Conservation (phyloP, 331 rosid species). For the Saraca asoca region DNA sequence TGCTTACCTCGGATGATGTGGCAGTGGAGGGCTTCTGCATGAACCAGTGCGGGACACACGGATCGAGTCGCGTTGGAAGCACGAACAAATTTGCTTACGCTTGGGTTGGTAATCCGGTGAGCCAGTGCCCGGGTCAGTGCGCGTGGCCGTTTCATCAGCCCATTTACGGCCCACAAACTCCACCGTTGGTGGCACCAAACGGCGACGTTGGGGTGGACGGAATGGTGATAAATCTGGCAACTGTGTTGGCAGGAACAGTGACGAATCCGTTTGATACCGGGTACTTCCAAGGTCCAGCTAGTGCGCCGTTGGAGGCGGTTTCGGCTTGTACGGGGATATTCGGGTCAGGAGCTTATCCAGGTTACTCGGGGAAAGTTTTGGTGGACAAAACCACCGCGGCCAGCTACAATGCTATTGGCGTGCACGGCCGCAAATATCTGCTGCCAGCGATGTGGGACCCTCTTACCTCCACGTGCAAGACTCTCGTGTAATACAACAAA, state of each 20-base stretch:
- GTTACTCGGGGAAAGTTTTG: constrained; percentile 59
- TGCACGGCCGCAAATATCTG: constrained; percentile 21
- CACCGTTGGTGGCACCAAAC: constrained; percentile 57
- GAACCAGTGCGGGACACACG: constrained; percentile 60
- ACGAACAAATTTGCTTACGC: constrained; percentile 45
- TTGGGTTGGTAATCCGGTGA: constrained; percentile 74
- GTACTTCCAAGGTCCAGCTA: constrained; percentile 52
- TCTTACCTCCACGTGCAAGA: constrained; percentile 27
- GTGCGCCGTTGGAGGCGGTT: constrained; percentile 69
- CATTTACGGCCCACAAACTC: constrained; percentile 54
- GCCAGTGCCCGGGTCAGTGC: constrained; percentile 71
- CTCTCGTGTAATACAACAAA: constrained; percentile 12
- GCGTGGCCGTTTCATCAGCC: constrained; percentile 80
- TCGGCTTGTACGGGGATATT: constrained; percentile 67
- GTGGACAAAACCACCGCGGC: constrained; percentile 52
- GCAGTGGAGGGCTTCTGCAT: constrained; percentile 61
- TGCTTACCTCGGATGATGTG: constrained; percentile 55
- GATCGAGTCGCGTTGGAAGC: background rate
- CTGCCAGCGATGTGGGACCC: constrained; percentile 42
- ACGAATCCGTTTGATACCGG: constrained; percentile 69
- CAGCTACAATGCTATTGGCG: constrained; percentile 32
- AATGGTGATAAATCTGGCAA: constrained; percentile 57
- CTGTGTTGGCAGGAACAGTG: constrained; percentile 59
- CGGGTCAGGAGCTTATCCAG: constrained; percentile 66
- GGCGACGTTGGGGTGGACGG: constrained; percentile 67